phyloP scores from a whole-genome alignment of 495 filamentous ascomycete genomes.

The Podospora pseudoanserina region DNA sequence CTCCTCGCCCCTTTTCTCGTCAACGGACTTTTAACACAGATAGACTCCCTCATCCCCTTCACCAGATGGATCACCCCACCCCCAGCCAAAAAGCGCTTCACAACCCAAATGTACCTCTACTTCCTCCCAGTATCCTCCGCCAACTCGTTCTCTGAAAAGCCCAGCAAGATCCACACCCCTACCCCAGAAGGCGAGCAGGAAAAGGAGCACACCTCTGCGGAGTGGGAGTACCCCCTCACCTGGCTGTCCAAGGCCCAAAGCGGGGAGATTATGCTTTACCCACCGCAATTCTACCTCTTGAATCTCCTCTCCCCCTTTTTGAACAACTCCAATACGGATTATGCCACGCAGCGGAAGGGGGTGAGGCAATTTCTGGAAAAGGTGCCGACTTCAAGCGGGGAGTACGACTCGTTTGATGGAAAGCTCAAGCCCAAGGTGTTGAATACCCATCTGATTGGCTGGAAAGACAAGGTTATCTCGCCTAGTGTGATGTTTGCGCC shows the following conservation, averaged over 20 bases:
- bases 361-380: conserved; percentile 51
- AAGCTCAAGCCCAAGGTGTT: conserved; percentile 24
- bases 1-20: background rate
- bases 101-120: conserved; percentile 95
- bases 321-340: conserved; percentile 28
- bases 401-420: conserved; percentile 15
- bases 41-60: conserved; percentile 71
- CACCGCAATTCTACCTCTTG: conserved; percentile 83
- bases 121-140: conserved; percentile 63
- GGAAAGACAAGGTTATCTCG: conserved; percentile 75
- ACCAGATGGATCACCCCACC: conserved; percentile 88
- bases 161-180: conserved; percentile 48
- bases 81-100: conserved; percentile 68
- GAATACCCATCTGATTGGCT: conserved; percentile 47
- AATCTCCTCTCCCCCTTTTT: conserved; percentile 58
- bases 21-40: background rate
- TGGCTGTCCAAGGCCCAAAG: conserved; percentile 63
- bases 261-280: conserved; percentile 78
- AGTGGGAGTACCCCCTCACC: conserved; percentile 63
- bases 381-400: conserved; percentile 27
- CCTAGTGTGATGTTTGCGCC: conserved; percentile 40
- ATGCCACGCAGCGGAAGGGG: background rate
- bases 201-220: conserved; percentile 75
- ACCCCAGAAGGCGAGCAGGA: conserved; percentile 59
- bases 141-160: background rate